A percentile compares a stretch with the other conserved stretches of the same genome.
These are phyloP conservation scores for Rubus parviflorus DNA, from an alignment of 306 rosid species.

Conservation along the genomic window DNA sequence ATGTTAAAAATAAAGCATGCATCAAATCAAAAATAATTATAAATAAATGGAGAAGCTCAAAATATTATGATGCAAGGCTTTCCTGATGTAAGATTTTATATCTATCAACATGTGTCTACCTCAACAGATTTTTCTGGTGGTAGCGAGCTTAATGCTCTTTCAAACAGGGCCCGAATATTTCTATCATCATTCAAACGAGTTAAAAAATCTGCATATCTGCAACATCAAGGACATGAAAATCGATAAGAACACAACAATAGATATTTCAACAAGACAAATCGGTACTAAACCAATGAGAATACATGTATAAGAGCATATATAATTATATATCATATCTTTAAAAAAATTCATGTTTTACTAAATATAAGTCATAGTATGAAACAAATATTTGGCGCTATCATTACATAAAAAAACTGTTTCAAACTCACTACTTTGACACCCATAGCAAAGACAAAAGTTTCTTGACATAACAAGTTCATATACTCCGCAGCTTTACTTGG, in stretches of 20 bases:
- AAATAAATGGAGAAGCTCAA: not conserved
- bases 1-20: not conserved
- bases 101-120: constrained; percentile 41
- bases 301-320: not conserved
- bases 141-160: constrained; percentile 85
- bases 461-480: not conserved
- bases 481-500: not conserved
- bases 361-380: not conserved
- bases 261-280: not conserved
- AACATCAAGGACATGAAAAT: constrained; percentile 28
- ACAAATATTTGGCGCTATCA: not conserved
- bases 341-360: not conserved
- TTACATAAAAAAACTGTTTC: not conserved
- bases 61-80: not conserved
- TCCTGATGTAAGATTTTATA: not conserved
- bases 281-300: not conserved
- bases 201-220: constrained; percentile 95
- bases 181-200: constrained; percentile 90
- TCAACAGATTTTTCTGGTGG: constrained; percentile 77
- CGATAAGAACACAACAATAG: not conserved
- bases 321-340: constrained; percentile 3
- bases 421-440: not conserved
- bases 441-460: not conserved
- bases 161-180: constrained; percentile 94
- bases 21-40: not conserved